Base-by-base conservation (phyloP, 2,329 filamentous ascomycete genomes). In the Apiospora arundinis region DNA sequence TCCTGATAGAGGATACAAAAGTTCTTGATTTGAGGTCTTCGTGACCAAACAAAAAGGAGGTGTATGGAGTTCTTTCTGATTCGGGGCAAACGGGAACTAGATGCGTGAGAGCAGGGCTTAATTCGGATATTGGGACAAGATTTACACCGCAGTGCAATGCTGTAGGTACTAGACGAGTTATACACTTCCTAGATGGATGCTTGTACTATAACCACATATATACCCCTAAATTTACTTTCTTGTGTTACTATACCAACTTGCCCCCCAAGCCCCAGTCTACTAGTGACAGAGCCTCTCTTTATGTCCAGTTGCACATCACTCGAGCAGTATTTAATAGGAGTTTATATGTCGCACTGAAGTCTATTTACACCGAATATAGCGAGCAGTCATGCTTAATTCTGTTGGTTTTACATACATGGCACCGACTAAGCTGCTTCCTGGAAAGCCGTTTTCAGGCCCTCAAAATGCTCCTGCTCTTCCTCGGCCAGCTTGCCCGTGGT, bases 381-480 rank as follows among this genome's bases (percentile, higher is more conserved):
- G 9, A 63, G 32, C 21, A 9, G 32, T n/a, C 56, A 63, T 37
- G 18, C 18, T 63, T 37, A 18, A 2, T 9, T 63, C 6, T 63
- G n/a, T n/a, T n/a, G n/a, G n/a, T 63, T n/a, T 16, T 21, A 37
- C 18, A 11, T n/a, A 37, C 18, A 11, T n/a, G 9, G 3, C 18
- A 21, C 18, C 28, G 21, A 40, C 56, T 69, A 80, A 8, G 78
- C 81, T 70, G 77, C 83, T 74, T 90, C 88, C 74, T 89, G 87
- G 76, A 90, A 89, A 37, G 85, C 85, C 70, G 80, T 81, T 81
- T 91, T 92, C 75, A 94, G 80, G 70, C 85, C 85, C 78, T 93
- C 92, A 80, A 96, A 95, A 82, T 95, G 89, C 75, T 86, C 86
- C 82, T 92, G 91, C 80, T 95, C 91, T 78, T 97, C 95, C 32